Conservation (phyloP, 805 yeast species). For the Metschnikowia reukaufii region DNA sequence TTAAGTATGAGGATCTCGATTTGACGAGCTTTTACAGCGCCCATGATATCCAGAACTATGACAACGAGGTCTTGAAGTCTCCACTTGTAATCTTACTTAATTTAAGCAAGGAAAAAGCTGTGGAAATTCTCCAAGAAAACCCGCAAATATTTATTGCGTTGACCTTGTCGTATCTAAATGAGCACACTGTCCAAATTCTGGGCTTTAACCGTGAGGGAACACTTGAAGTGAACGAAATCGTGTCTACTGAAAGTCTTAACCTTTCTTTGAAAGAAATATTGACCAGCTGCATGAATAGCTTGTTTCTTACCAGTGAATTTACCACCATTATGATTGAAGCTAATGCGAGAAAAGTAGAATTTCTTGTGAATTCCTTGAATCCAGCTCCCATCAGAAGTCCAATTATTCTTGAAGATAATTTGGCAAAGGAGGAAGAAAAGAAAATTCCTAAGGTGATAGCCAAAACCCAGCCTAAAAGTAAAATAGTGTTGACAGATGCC, state of each 20-base stretch:
- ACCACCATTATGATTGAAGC: constrained; percentile 16
- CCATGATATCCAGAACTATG: constrained; percentile 56
- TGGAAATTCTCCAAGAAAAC: constrained; percentile 33
- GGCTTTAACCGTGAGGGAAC: constrained; percentile 15
- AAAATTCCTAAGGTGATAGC: background rate
- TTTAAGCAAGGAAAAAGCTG: constrained; percentile 38
- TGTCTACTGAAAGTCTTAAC: constrained; percentile 24
- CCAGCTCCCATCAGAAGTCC: background rate
- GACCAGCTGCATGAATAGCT: constrained; percentile 19
- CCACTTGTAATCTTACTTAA: constrained; percentile 69
- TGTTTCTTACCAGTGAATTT: constrained; percentile 28
- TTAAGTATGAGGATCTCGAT: constrained; percentile 44
- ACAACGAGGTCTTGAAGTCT: constrained; percentile 55
- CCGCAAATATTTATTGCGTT: constrained; percentile 46
- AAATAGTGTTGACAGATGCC: background rate
- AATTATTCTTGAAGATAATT: background rate
- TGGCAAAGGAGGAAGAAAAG: background rate
- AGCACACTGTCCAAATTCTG: constrained; percentile 18
- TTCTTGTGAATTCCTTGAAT: background rate
- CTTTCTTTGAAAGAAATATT: constrained; percentile 24
- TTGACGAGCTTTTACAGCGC: constrained; percentile 62
- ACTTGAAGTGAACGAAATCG: constrained; percentile 24
- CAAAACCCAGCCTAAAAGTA: background rate
- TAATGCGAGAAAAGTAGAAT: constrained; percentile 3
- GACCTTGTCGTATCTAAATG: constrained; percentile 44